Base-by-base conservation (phyloP, 148 eudicot genomes). In the Camellia granthamiana region DNA sequence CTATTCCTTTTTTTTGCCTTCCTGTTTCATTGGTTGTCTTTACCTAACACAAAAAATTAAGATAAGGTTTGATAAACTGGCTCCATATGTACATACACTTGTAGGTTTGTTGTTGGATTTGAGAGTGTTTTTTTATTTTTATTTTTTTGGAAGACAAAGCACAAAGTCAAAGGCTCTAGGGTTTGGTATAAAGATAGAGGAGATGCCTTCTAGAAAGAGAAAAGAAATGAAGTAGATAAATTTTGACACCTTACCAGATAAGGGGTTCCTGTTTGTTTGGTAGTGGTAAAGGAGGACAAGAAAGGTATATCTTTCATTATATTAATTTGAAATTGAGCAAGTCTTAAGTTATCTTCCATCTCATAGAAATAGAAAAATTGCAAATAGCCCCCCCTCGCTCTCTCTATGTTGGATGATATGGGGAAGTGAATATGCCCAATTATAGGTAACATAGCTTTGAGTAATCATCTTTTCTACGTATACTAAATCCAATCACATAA, bases 201-300 rank as follows among this genome's bases (percentile, higher is more conserved):
- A 2, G 11, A 52, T 52, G 18, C 60, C 76, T 7, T 72, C 42
- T 72, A 72, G 76, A 71, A 49, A 16, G 23, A 16, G 43, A 30
- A 30, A 30, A 30, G 38, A 30, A 30, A 30, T 30, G 43, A 19
- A 72, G 56, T 19, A 19, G 38, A 46, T 46, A 46, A 18, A 71
- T 3, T 16, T 9, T 71, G 0, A 47, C 4, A n/a, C 56, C 55
- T 19, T 71, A 49, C 6, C 38, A 49, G 72, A 69, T 69, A 12
- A 41, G 51, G 51, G 72, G 47, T 42, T 69, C 72, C 7, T 65
- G 69, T 19, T 0, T 63, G 5, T 19, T 19, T 63, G 5, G 47
- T 69, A 4, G 72, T 69, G 72, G 72, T 15, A 69, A 69, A 69
- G 51, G 13, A 19, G 72, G 18, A 41, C 49, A 69, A 69, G 72